Conservation (phyloP, 352 stramenopile species). For the Elongisporangium senticosum region DNA sequence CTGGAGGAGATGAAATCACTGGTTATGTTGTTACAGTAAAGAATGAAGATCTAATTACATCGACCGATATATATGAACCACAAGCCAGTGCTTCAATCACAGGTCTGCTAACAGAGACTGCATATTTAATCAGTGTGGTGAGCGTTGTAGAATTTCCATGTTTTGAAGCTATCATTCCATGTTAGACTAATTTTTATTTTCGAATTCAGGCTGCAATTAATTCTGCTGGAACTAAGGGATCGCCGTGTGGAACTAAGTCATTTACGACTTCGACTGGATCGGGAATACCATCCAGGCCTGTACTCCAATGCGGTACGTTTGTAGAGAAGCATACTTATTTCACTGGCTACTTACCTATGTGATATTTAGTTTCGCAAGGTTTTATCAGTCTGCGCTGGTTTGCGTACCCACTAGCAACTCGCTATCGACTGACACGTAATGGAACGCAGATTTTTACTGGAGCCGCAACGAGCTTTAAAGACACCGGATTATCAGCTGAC, state of each 20-base stretch:
- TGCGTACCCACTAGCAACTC: constrained; percentile 23
- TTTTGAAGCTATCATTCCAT: not conserved
- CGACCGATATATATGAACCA: not conserved
- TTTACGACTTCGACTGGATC: constrained; percentile 13
- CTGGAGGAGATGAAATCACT: constrained; percentile 27
- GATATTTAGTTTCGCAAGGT: constrained; percentile 21
- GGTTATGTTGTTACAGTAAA: constrained; percentile 20
- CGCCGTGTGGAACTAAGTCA: constrained; percentile 13
- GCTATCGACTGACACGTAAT: constrained; percentile 37
- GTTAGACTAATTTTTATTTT: not conserved
- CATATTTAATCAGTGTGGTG: constrained; percentile 44
- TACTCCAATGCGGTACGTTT: constrained; percentile 29
- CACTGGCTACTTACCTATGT: not conserved
- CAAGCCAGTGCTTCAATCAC: constrained; percentile 2
- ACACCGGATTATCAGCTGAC: constrained; percentile 4
- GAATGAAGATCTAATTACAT: constrained; percentile 8
- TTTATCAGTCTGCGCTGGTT: constrained; percentile 38
- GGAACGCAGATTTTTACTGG: constrained; percentile 11
- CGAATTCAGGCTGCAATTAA: constrained; percentile 6
- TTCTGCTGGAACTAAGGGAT: not conserved
- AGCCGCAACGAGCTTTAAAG: constrained; percentile 6
- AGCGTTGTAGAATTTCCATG: constrained; percentile 3
- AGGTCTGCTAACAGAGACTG: constrained; percentile 4
- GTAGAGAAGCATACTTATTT: not conserved
- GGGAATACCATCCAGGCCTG: constrained; percentile 14